A percentile compares a stretch with the other conserved stretches of the same genome.
Evolutionary conservation across 805 yeast species (phyloP).

Genomic region (Candida broadrunensis): DNA sequence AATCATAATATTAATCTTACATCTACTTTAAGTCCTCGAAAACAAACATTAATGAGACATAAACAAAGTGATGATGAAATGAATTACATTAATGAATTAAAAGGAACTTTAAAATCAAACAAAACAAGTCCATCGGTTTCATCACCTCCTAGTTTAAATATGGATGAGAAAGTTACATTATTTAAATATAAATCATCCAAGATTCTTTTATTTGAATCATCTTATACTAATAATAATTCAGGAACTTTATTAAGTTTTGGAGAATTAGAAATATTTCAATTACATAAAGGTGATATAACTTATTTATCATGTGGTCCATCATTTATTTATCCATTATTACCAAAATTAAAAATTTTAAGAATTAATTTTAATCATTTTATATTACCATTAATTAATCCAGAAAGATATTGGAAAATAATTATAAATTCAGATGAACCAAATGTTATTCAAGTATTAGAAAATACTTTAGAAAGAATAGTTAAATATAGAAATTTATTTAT

Average conservation of each 20-base stretch:
- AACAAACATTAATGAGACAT: conserved; percentile 37
- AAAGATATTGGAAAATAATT: conserved; percentile 65
- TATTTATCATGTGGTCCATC: conserved; percentile 64
- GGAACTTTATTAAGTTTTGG: conserved; percentile 64
- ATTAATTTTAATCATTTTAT: conserved; percentile 48
- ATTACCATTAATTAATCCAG: conserved; percentile 69
- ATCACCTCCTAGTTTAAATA: conserved; percentile 11
- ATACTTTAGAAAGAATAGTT: conserved; percentile 39
- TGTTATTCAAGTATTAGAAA: conserved; percentile 25
- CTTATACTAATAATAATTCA: conserved; percentile 11
- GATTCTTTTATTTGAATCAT: conserved; percentile 36
- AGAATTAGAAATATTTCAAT: conserved; percentile 53
- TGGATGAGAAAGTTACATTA: conserved; percentile 36
- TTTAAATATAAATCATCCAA: conserved; percentile 28
- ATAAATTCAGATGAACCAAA: conserved; percentile 28
- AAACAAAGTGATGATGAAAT: conserved; percentile 25
- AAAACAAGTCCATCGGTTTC: background rate
- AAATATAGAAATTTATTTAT: conserved; percentile 39
- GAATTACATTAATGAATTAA: conserved; percentile 14
- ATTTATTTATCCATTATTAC: conserved; percentile 71
- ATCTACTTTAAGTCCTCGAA: conserved; percentile 29
- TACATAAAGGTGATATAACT: conserved; percentile 55
- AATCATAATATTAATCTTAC: background rate
- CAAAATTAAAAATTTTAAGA: conserved; percentile 57
- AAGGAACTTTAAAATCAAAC: conserved; percentile 21